Evolutionary conservation across 2,329 filamentous ascomycete species (phyloP).

Genomic region (Fusarium nanum): DNA sequence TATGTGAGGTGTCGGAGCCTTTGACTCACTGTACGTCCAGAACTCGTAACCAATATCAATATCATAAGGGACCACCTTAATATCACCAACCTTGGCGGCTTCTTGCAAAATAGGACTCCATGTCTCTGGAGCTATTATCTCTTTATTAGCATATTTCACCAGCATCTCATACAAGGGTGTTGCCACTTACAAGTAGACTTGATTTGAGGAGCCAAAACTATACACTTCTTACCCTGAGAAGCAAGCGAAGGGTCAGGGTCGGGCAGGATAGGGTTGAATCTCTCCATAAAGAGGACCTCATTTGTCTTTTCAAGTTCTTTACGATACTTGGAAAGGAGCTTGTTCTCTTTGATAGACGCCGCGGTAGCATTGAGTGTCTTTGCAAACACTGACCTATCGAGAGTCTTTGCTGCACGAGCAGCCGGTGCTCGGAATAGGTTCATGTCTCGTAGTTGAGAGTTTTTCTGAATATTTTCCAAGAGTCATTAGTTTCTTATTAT

Average conservation of each 20-base stretch:
- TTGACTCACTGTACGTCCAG: slow-evolving; percentile 79
- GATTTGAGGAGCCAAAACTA: slow-evolving; percentile 69
- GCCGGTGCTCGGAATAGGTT: slow-evolving; percentile 80
- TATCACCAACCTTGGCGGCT: slow-evolving; percentile 73
- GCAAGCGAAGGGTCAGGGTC: slow-evolving; percentile 70
- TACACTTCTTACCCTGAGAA: slow-evolving; percentile 68
- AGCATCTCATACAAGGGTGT: neutral
- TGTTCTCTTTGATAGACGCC: slow-evolving; percentile 79
- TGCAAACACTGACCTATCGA: slow-evolving; percentile 87
- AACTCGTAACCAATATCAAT: slow-evolving; percentile 83
- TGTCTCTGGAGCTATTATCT: slow-evolving; percentile 65
- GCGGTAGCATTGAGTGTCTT: slow-evolving; percentile 81
- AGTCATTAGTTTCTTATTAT: slow-evolving; percentile 8
- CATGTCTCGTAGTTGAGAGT: slow-evolving; percentile 58
- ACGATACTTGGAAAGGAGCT: slow-evolving; percentile 78
- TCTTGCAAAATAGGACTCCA: slow-evolving; percentile 79
- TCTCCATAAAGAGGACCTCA: slow-evolving; percentile 73
- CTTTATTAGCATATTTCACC: slow-evolving; percentile 5
- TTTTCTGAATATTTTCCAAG: slow-evolving; percentile 38
- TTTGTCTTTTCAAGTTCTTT: slow-evolving; percentile 72
- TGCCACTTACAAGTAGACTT: slow-evolving; percentile 60
- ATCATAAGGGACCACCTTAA: slow-evolving; percentile 80
- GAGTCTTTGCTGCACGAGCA: slow-evolving; percentile 78
- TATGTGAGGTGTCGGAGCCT: neutral
- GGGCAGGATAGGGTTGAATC: slow-evolving; percentile 70